These are phyloP conservation scores for Metschnikowia koreensis DNA, from an alignment of 805 yeast species.

Conservation along the genomic window DNA sequence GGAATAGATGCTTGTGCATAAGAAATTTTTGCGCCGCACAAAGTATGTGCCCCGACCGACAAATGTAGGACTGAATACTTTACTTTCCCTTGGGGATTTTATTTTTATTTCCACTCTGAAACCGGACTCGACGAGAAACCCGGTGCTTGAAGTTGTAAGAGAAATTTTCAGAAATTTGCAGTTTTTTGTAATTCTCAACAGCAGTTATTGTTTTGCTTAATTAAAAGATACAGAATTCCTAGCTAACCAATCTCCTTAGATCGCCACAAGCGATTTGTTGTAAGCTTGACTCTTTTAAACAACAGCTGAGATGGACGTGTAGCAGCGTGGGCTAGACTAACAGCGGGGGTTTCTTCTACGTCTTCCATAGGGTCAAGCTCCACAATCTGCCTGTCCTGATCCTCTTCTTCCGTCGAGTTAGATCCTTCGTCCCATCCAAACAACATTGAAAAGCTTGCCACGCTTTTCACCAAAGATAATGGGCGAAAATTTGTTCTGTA, in stretches of 20 bases:
- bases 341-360: neutral
- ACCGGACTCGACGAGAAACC: too few relatives aligned
- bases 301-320: neutral
- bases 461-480: conserved; percentile 1
- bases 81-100: too few relatives aligned
- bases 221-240: neutral
- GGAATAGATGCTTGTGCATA: too few relatives aligned
- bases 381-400: neutral
- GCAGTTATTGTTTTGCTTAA: too few relatives aligned
- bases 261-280: neutral
- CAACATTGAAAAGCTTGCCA: neutral
- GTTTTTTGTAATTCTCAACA: too few relatives aligned
- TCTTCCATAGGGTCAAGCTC: neutral
- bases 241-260: neutral
- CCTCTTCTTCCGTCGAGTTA: neutral
- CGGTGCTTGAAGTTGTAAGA: too few relatives aligned
- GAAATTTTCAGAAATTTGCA: too few relatives aligned
- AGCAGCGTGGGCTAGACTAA: neutral
- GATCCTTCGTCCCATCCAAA: neutral
- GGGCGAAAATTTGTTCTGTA: neutral
- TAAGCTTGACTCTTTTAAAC: neutral
- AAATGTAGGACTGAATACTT: too few relatives aligned
- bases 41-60: too few relatives aligned
- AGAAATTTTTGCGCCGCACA: too few relatives aligned
- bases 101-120: too few relatives aligned